These are phyloP conservation scores for Mycena vulgaris DNA, from an alignment of 768 basidiomycete genomes.

Conservation along the genomic window DNA sequence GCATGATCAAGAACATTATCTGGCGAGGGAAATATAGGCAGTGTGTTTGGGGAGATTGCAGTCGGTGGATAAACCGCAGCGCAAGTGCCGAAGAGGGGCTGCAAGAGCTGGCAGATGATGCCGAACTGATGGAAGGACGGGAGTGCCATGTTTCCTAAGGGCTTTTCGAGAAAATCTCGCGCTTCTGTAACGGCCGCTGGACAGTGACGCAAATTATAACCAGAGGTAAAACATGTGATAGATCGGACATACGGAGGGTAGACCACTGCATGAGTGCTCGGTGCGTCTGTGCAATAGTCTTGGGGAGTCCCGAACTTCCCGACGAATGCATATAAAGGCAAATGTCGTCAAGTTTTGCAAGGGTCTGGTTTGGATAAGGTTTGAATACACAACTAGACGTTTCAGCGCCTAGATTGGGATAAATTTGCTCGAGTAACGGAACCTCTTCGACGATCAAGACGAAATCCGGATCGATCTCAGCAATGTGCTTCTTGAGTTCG, in stretches of 20 bases:
- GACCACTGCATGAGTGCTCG: constrained; percentile 51
- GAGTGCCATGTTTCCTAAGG: constrained; percentile 41
- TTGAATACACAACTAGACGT: constrained; percentile 44
- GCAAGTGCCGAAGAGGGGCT: constrained; percentile 29
- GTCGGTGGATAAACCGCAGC: constrained; percentile 38
- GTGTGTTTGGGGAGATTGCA: constrained; percentile 32
- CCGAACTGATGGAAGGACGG: constrained; percentile 49
- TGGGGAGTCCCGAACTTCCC: constrained; percentile 65
- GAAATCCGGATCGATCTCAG: constrained; percentile 37
- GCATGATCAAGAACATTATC: constrained; percentile 56
- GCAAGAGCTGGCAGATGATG: constrained; percentile 36
- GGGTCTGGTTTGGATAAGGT: constrained; percentile 42
- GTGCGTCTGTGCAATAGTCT: constrained; percentile 55
- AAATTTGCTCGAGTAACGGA: constrained; percentile 51
- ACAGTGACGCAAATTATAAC: not conserved
- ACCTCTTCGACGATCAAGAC: constrained; percentile 50
- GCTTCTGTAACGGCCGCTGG: constrained; percentile 35
- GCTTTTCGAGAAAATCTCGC: constrained; percentile 23
- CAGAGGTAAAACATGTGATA: not conserved
- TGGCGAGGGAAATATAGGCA: constrained; percentile 57
- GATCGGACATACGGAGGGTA: constrained; percentile 49
- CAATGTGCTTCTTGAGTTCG: constrained; percentile 44
- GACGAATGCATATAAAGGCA: constrained; percentile 64
- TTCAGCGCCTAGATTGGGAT: constrained; percentile 58
- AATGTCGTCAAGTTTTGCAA: constrained; percentile 42